Conservation (phyloP, 306 rosid genomes). For the Vigna trinervia region DNA sequence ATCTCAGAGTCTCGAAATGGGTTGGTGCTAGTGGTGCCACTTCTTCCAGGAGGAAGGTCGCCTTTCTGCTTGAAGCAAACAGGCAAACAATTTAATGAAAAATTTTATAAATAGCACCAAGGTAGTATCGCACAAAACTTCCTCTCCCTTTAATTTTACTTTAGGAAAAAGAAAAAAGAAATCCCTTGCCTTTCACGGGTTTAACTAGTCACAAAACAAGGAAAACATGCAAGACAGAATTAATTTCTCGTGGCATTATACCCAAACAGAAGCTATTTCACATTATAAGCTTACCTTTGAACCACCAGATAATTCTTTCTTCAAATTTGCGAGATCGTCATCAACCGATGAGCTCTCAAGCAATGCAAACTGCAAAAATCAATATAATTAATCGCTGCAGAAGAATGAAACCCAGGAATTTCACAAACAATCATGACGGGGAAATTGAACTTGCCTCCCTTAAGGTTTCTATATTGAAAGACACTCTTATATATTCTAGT, state of each 20-base stretch:
- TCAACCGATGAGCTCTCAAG: conserved; percentile 89
- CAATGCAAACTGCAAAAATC: conserved; percentile 81
- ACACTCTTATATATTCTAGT: too few relatives aligned
- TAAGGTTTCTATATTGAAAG: too few relatives aligned
- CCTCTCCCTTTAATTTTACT: neutral
- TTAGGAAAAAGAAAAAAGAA: neutral
- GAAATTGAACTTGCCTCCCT: too few relatives aligned
- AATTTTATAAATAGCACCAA: conserved; percentile 1
- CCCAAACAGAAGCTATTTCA: conserved; percentile 13
- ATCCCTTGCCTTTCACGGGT: conserved; percentile 4
- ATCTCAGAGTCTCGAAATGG: conserved; percentile 84
- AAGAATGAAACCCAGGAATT: conserved; percentile 35
- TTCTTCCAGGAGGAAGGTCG: conserved; percentile 94
- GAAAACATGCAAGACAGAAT: conserved; percentile 36
- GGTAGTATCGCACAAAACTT: conserved; percentile 6
- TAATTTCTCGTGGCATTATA: neutral
- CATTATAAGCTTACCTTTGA: conserved; percentile 63
- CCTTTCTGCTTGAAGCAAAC: conserved; percentile 74
- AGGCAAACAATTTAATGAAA: conserved; percentile 23
- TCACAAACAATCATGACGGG: conserved; percentile 13
- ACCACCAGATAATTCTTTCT: conserved; percentile 77
- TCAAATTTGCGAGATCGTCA: conserved; percentile 80
- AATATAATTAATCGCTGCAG: conserved; percentile 33
- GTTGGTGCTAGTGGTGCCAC: conserved; percentile 48
- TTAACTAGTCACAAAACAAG: neutral